A percentile compares a stretch with the other conserved stretches of the same genome.
Conservation (phyloP, 2,329 filamentous ascomycete species). For the Cladosporium sphaerospermum region DNA sequence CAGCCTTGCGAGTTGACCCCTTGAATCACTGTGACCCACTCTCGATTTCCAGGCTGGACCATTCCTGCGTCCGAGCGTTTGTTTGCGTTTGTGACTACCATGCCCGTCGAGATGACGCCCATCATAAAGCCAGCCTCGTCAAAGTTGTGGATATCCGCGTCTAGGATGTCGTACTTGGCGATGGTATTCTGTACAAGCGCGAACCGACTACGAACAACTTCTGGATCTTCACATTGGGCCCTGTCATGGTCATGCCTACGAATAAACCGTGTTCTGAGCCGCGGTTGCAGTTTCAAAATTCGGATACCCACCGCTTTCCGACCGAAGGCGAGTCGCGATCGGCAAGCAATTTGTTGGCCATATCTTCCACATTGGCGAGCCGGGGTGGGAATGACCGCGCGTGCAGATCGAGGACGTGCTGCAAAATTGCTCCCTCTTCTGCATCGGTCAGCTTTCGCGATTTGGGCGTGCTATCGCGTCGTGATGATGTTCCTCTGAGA, state of each 20-base stretch:
- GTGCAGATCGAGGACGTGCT: no score
- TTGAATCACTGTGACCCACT: slow-evolving; percentile 25
- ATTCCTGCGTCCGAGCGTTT: slow-evolving; percentile 6
- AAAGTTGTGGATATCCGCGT: slow-evolving; percentile 17
- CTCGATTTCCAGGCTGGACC: slow-evolving; percentile 21
- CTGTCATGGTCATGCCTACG: not conserved
- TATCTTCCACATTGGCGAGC: not conserved
- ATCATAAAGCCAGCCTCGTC: slow-evolving; percentile 22
- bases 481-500: no score
- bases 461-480: no score
- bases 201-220: slow-evolving; percentile 5
- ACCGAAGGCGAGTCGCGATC: not conserved
- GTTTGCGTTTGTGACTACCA: slow-evolving; percentile 18
- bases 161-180: slow-evolving; percentile 8
- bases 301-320: not conserved
- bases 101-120: slow-evolving; percentile 15
- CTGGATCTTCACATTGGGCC: not conserved
- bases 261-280: not conserved
- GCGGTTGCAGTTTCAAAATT: not conserved
- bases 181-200: slow-evolving; percentile 10
- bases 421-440: no score
- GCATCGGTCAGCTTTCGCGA: no score
- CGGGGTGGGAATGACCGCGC: no score
- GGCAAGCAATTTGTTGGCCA: not conserved
- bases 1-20: slow-evolving; percentile 17